Evolutionary conservation across 2,329 filamentous ascomycete genomes (phyloP).

Genomic region (Ascochyta viciae-villosae): DNA sequence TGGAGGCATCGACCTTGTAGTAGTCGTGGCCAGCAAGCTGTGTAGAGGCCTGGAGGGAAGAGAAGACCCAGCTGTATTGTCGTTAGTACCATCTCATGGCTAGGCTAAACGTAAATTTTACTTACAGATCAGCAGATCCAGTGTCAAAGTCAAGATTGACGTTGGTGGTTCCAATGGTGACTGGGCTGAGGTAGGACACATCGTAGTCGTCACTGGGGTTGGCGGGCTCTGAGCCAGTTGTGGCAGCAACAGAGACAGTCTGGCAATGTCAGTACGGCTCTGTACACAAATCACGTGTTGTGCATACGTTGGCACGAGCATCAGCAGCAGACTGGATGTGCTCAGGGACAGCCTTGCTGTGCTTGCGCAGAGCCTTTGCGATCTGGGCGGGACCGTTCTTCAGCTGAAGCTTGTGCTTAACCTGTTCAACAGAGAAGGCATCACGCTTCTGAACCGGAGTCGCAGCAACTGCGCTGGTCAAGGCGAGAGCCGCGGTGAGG

Average conservation of each 20-base stretch:
- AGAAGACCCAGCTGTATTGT: slow-evolving; percentile 69
- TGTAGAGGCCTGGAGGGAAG: slow-evolving; percentile 60
- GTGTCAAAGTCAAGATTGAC: slow-evolving; percentile 76
- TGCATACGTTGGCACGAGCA: slow-evolving; percentile 31
- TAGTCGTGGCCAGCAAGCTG: slow-evolving; percentile 62
- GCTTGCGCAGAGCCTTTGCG: slow-evolving; percentile 52
- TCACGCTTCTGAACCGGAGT: slow-evolving; percentile 41
- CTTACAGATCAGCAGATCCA: slow-evolving; percentile 70
- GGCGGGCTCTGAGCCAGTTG: slow-evolving; percentile 49
- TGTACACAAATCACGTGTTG: neutral
- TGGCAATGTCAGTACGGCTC: neutral
- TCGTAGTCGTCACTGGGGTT: slow-evolving; percentile 51
- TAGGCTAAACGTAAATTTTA: slow-evolving; percentile 10
- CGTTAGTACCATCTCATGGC: slow-evolving; percentile 17
- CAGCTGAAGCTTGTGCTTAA: slow-evolving; percentile 36
- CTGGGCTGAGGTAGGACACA: slow-evolving; percentile 52
- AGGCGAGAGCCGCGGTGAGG: slow-evolving; percentile 42
- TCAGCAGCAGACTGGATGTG: slow-evolving; percentile 42
- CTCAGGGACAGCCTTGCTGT: slow-evolving; percentile 39
- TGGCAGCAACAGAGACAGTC: slow-evolving; percentile 20
- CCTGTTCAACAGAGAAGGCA: slow-evolving; percentile 42
- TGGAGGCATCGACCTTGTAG: slow-evolving; percentile 62
- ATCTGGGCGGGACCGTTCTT: slow-evolving; percentile 50
- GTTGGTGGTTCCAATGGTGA: slow-evolving; percentile 68
- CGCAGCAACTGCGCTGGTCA: slow-evolving; percentile 35